Conservation (phyloP, 2,329 filamentous ascomycete genomes). For the Parasarocladium wereldwijsianum region DNA sequence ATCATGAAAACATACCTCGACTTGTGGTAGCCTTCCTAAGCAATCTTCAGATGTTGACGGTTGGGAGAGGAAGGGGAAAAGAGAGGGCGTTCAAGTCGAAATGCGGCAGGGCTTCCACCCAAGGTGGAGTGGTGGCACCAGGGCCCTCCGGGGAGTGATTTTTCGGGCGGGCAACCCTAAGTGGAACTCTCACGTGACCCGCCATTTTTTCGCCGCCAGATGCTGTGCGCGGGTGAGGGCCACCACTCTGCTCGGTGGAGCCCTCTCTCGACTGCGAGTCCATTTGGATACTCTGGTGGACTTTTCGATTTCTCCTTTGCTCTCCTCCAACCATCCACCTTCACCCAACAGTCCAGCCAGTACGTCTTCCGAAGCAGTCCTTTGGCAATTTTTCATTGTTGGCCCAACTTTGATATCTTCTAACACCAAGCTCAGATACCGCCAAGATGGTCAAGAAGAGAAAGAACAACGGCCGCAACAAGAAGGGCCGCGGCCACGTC, state of each 20-base stretch:
- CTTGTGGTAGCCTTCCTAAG: conserved; percentile 51
- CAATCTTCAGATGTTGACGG: conserved; percentile 40
- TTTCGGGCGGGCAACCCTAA: no score
- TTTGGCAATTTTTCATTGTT: conserved; percentile 9
- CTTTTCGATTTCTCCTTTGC: conserved; percentile 8
- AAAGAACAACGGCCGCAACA: conserved; percentile 85
- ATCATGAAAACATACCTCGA: conserved; percentile 48
- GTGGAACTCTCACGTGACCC: no score
- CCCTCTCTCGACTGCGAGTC: background rate
- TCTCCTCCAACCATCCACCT: conserved; percentile 11
- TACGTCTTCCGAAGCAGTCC: conserved; percentile 11
- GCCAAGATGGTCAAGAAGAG: conserved; percentile 60
- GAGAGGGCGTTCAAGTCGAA: conserved; percentile 8
- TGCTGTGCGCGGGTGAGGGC: background rate
- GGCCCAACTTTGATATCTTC: conserved; percentile 8
- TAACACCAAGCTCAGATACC: conserved; percentile 31
- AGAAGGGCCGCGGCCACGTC: conserved; percentile 99
- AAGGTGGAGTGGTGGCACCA: no score
- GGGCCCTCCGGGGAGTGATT: no score
- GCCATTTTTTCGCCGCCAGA: conserved; percentile 6
- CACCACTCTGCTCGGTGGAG: conserved; percentile 1
- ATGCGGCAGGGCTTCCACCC: conserved; percentile 3
- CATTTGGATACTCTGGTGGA: conserved; percentile 1
- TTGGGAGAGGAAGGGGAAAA: conserved; percentile 14
- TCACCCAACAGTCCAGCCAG: conserved; percentile 13